Conservation (phyloP, 148 eudicot genomes). For the Heliosperma pusillum region DNA sequence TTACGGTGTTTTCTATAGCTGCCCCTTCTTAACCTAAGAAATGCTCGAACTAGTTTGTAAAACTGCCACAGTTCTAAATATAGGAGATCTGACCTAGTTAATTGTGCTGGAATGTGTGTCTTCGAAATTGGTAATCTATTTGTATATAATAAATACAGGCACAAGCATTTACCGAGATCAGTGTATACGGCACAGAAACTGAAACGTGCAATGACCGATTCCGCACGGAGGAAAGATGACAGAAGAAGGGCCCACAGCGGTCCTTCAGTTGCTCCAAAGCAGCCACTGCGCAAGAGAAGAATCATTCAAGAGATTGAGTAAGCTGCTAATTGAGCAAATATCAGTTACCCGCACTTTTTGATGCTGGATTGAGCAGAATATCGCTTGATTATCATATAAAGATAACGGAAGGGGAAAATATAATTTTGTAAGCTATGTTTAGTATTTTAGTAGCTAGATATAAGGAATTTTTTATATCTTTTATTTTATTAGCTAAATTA, state of each 20-base stretch:
- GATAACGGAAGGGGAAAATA: too few relatives aligned
- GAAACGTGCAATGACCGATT: conserved; percentile 54
- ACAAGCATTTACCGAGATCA: conserved; percentile 79
- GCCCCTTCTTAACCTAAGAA: too few relatives aligned
- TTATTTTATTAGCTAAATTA: too few relatives aligned
- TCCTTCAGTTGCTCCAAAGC: conserved; percentile 53
- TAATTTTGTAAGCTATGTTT: too few relatives aligned
- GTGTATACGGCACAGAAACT: conserved; percentile 53
- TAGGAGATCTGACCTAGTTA: neutral
- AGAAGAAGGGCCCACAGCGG: conserved; percentile 86
- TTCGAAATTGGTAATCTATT: neutral
- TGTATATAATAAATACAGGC: conserved; percentile 54
- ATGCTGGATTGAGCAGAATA: too few relatives aligned
- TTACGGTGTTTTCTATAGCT: too few relatives aligned
- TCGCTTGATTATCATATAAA: too few relatives aligned
- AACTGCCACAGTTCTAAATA: neutral
- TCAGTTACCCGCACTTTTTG: neutral
- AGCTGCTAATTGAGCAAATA: conserved; percentile 14
- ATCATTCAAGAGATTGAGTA: conserved; percentile 70
- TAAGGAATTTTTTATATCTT: too few relatives aligned
- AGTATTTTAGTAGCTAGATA: too few relatives aligned
- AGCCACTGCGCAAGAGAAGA: conserved; percentile 54
- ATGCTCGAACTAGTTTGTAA: too few relatives aligned
- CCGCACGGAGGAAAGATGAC: conserved; percentile 65
- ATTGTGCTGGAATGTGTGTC: neutral